phyloP scores from a whole-genome alignment of 305 asterid genomes.

The Solanum chacoense region DNA sequence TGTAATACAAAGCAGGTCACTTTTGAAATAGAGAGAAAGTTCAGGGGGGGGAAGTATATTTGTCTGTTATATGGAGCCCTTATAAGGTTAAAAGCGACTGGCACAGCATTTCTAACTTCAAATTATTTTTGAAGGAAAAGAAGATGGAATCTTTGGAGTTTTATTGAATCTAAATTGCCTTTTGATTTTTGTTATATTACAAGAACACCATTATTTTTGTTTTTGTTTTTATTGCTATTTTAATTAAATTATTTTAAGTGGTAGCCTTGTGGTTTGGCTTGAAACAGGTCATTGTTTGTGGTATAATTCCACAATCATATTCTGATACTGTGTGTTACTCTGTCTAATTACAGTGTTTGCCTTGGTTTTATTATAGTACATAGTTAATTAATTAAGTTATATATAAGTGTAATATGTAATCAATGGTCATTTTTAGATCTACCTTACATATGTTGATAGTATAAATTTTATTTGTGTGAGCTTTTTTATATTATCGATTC shows the following conservation, averaged over 20 bases:
- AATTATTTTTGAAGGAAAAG: conserved; percentile 1
- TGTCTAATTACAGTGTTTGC: background rate
- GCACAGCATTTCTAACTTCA: conserved; percentile 21
- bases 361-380: background rate
- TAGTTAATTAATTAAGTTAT: background rate
- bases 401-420: background rate
- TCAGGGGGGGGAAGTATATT: conserved; percentile 16
- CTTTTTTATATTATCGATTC: background rate
- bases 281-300: background rate
- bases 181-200: conserved; percentile 5
- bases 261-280: background rate
- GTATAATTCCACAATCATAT: background rate
- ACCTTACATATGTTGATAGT: background rate
- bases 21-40: conserved; percentile 4
- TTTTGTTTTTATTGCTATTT: background rate
- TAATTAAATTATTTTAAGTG: background rate
- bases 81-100: conserved; percentile 12
- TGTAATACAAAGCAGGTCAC: background rate
- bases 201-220: conserved; percentile 6
- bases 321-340: background rate
- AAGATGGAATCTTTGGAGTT: conserved; percentile 21
- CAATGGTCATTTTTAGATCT: background rate
- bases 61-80: conserved; percentile 19
- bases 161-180: background rate
- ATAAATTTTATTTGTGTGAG: background rate